Evolutionary conservation across 148 eudicot species (phyloP).

Genomic region (Vaccinium myrtillus): DNA sequence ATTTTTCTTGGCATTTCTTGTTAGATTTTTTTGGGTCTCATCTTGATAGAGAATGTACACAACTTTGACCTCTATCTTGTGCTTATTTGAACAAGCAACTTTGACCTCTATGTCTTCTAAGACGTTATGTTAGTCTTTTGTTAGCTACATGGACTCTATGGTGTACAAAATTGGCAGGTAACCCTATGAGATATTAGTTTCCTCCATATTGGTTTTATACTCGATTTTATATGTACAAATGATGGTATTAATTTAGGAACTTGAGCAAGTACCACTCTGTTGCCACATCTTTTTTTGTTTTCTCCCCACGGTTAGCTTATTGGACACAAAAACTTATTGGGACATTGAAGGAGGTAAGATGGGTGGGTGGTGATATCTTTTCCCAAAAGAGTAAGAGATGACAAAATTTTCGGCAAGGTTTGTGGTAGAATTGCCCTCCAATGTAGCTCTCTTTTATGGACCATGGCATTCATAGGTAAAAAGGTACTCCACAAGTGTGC

Average conservation of each 20-base stretch:
- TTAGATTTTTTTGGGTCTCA: background rate
- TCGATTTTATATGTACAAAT: too few relatives aligned
- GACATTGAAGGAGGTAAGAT: background rate
- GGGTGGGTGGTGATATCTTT: too few relatives aligned
- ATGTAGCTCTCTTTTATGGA: too few relatives aligned
- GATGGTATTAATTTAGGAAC: background rate
- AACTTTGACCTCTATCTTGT: background rate
- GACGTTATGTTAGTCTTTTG: background rate
- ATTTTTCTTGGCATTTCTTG: background rate
- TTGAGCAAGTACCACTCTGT: background rate
- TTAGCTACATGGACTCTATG: background rate
- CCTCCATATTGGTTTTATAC: background rate
- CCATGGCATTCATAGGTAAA: too few relatives aligned
- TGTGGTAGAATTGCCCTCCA: too few relatives aligned
- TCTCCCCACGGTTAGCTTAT: background rate
- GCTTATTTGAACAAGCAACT: background rate
- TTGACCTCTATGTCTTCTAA: background rate
- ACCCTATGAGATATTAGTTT: background rate
- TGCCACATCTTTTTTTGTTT: background rate
- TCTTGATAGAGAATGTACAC: background rate
- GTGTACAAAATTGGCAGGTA: background rate
- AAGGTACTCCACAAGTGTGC: too few relatives aligned
- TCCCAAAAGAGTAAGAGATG: too few relatives aligned
- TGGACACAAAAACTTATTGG: too few relatives aligned
- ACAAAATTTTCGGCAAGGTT: too few relatives aligned